Evolutionary conservation across 2,329 filamentous ascomycete species (phyloP), one percentile per base, ranked within the genome.

Genomic region (Purpureocillium lavendulum): DNA sequence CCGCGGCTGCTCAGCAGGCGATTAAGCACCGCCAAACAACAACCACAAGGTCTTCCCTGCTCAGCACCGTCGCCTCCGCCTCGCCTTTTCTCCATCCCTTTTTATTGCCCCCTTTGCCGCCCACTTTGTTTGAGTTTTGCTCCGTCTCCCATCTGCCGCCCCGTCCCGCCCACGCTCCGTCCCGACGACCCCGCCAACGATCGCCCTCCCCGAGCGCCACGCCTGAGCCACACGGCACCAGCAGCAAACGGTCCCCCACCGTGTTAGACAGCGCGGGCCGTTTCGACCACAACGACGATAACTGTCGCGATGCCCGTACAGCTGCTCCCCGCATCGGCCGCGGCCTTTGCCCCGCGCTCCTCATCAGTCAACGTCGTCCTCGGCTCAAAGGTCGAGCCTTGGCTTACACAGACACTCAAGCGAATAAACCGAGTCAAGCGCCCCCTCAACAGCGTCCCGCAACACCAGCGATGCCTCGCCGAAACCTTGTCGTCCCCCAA

Each of bases 371-470:
- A 94, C 61, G 87, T 98, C 52, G 92, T 98, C 44, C 73, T 98
- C 55, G 85, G 82, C 57, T 84, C 83, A 60, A 94, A 92, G 70
- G 80, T 94, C 56, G 89, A 96, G 69, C 85, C 88, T 44, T 98
- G 92, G 92, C 76, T 97, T 65, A 98, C 92, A 29, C 86, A 89
- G 59, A 95, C 89, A 10, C 74, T 98, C 56, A 97, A 97, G 76
- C 82, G 92, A 62, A 88, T 96, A 69, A 97, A 95, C 74, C 80
- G 85, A 52, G 81, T 96, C 55, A 98, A 97, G 77, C 85, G 92
- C 54, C 90, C 92, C 45, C 77, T 97, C 65, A 98, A 98, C 76
- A 96, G 86, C 63, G 86, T 96, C 36, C 82, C 87, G 42, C 92
- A 98, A 64, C 92, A 97, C 69, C 88, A 89, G 53, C 80, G 87